phyloP scores from a whole-genome alignment of 352 stramenopile genomes.

The Hyaloperonospora arabidopsidis region DNA sequence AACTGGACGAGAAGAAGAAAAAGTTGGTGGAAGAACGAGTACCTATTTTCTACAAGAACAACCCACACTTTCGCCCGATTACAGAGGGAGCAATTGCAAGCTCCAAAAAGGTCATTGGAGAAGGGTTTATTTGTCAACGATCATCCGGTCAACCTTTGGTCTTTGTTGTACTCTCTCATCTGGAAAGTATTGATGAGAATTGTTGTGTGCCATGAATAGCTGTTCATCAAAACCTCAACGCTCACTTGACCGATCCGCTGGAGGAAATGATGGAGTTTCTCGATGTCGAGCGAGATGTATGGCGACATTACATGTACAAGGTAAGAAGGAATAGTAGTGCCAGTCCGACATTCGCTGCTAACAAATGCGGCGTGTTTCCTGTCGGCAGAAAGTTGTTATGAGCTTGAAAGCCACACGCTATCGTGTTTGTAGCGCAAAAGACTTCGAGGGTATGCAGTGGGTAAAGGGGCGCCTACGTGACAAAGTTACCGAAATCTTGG shows the following conservation, averaged over 20 bases:
- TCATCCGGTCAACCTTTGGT: constrained; percentile 42
- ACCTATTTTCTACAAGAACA: constrained; percentile 68
- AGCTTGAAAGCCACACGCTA: constrained; percentile 61
- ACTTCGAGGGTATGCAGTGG: constrained; percentile 60
- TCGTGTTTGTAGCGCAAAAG: constrained; percentile 48
- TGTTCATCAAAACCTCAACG: constrained; percentile 63
- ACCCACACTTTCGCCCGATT: constrained; percentile 50
- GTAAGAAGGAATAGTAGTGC: constrained; percentile 14
- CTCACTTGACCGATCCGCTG: constrained; percentile 63
- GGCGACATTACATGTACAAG: constrained; percentile 81
- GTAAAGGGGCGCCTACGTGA: constrained; percentile 57
- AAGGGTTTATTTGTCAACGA: constrained; percentile 64
- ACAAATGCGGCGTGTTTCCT: constrained; percentile 1
- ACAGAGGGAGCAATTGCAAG: constrained; percentile 22
- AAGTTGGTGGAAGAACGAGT: constrained; percentile 51
- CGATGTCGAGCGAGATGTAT: constrained; percentile 63
- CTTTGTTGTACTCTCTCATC: neutral
- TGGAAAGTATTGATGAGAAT: neutral
- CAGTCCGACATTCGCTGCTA: neutral
- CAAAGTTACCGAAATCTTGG: constrained; percentile 70
- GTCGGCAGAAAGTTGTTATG: constrained; percentile 51
- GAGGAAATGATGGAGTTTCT: constrained; percentile 81
- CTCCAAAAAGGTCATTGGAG: constrained; percentile 35
- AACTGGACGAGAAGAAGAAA: constrained; percentile 41
- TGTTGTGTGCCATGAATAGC: constrained; percentile 24